Percentiles rank a stretch among this genome's conserved stretches.
Conservation (phyloP, 805 yeast species). For the Spencermartinsiella europaea region DNA sequence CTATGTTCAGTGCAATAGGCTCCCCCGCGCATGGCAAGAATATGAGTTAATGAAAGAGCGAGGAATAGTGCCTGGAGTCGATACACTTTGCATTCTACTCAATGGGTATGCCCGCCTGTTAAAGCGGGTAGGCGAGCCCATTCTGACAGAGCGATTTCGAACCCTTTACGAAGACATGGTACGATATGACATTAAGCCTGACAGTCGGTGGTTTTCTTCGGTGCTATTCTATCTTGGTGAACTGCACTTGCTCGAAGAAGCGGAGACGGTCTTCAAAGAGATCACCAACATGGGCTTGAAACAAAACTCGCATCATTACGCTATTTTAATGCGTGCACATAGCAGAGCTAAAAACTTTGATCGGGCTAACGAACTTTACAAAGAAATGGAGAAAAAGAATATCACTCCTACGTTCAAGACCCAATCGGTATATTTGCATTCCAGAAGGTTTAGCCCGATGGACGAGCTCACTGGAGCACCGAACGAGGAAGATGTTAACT, state of each 20-base stretch:
- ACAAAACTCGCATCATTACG: constrained; percentile 23
- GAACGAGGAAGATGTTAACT: constrained; percentile 9
- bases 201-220: constrained; percentile 29
- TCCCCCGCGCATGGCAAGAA: constrained; percentile 30
- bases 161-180: constrained; percentile 21
- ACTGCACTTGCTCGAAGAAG: constrained; percentile 32
- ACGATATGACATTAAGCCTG: constrained; percentile 24
- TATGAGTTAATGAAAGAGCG: constrained; percentile 24
- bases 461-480: constrained; percentile 1
- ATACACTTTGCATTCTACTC: constrained; percentile 24
- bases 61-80: constrained; percentile 18
- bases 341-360: constrained; percentile 10
- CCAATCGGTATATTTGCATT: constrained; percentile 22
- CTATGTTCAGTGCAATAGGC: constrained; percentile 28
- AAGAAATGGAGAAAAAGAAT: constrained; percentile 16
- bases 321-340: constrained; percentile 21
- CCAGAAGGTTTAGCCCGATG: background rate
- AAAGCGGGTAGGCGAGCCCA: constrained; percentile 2
- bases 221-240: constrained; percentile 30
- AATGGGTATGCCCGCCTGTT: constrained; percentile 21
- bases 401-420: constrained; percentile 20
- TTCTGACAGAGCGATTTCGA: constrained; percentile 8
- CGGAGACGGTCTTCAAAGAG: constrained; percentile 32
- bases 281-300: constrained; percentile 13
- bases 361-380: constrained; percentile 15